These are phyloP conservation scores for Stagonosporopsis tanaceti DNA, from an alignment of 2,329 filamentous ascomycete species.

Conservation along the genomic window DNA sequence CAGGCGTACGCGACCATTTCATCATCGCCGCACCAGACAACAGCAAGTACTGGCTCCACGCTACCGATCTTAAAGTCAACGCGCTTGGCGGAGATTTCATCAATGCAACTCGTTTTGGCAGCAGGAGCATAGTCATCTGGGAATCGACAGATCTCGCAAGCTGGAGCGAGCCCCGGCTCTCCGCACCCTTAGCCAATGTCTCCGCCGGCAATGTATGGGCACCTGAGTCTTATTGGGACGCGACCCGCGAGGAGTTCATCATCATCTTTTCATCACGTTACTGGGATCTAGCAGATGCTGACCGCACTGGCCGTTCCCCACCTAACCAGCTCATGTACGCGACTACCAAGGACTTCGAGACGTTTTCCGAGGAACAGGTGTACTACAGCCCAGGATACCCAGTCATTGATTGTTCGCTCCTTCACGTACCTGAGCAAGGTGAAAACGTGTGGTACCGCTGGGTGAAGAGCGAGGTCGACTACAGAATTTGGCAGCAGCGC, in stretches of 20 bases:
- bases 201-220: constrained; percentile 20
- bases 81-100: constrained; percentile 15
- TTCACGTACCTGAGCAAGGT: constrained; percentile 15
- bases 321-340: constrained; percentile 18
- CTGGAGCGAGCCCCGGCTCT: constrained; percentile 13
- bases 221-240: constrained; percentile 14
- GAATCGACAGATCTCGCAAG: constrained; percentile 13
- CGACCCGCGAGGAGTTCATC: constrained; percentile 7
- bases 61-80: constrained; percentile 15
- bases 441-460: constrained; percentile 17
- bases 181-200: constrained; percentile 8
- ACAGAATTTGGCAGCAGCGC: constrained; percentile 16
- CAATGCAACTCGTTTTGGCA: constrained; percentile 18
- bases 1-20: constrained; percentile 16
- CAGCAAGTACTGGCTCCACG: constrained; percentile 18
- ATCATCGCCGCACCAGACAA: constrained; percentile 9
- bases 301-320: constrained; percentile 9
- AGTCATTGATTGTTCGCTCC: constrained; percentile 15
- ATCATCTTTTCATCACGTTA: constrained; percentile 17
- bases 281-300: constrained; percentile 11
- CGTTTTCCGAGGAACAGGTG: constrained; percentile 13
- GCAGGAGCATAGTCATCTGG: constrained; percentile 17
- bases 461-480: constrained; percentile 19
- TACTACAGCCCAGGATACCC: constrained; percentile 17
- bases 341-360: constrained; percentile 13